Evolutionary conservation across 345 rosid species (phyloP).

Genomic region (Boechera retrofracta): DNA sequence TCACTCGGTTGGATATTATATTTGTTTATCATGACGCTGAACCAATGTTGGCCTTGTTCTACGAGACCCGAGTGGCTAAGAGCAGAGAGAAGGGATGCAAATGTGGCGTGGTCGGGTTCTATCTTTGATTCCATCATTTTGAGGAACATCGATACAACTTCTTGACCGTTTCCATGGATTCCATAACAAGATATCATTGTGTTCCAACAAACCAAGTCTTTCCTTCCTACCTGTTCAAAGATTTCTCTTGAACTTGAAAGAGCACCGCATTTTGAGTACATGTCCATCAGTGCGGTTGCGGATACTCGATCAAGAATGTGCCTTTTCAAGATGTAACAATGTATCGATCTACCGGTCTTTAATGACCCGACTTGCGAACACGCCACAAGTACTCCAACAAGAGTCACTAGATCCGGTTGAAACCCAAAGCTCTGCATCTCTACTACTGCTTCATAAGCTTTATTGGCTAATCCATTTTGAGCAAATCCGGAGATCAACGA

Average conservation of each 20-base stretch:
- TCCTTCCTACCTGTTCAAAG: constrained; percentile 54
- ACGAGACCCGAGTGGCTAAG: constrained; percentile 71
- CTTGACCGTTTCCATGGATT: constrained; percentile 67
- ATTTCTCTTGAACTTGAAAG: constrained; percentile 52
- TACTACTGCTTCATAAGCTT: constrained; percentile 53
- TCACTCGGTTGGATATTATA: constrained; percentile 61
- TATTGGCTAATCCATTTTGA: constrained; percentile 60
- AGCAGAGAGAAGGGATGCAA: constrained; percentile 74
- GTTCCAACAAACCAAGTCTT: constrained; percentile 75
- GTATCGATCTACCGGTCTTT: constrained; percentile 62
- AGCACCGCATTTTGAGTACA: constrained; percentile 75
- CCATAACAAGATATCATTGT: constrained; percentile 72
- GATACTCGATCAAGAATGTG: constrained; percentile 49
- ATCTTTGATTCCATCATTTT: constrained; percentile 54
- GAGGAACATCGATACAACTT: constrained; percentile 62
- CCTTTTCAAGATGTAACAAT: constrained; percentile 60
- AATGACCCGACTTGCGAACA: constrained; percentile 68
- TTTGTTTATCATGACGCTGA: constrained; percentile 51
- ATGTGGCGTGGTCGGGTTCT: constrained; percentile 72
- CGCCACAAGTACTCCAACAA: constrained; percentile 58
- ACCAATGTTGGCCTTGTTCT: constrained; percentile 68
- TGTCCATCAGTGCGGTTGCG: constrained; percentile 65
- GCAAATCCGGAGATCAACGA: constrained; percentile 70
- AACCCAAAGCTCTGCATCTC: constrained; percentile 63
- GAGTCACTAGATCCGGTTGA: constrained; percentile 61